Percentiles rank a stretch among this genome's conserved stretches.
Conservation (phyloP, 83 land plant species). For the Picea abies region DNA sequence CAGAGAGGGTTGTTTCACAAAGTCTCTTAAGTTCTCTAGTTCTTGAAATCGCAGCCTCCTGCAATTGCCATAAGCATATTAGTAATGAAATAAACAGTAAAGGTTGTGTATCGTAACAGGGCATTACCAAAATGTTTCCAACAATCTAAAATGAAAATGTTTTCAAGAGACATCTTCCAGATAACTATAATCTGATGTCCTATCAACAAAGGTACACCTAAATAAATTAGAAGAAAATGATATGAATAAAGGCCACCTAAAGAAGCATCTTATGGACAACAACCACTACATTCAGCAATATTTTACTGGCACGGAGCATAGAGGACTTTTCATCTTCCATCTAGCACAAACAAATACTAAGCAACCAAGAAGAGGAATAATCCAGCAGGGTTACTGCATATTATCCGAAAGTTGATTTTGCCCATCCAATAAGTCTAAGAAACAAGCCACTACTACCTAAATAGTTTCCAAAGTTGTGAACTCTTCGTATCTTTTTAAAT, state of each 20-base stretch:
- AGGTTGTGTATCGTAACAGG: neutral
- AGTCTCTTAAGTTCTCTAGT: constrained; percentile 66
- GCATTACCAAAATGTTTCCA: neutral
- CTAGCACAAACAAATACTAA: neutral
- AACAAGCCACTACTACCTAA: neutral
- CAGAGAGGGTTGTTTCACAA: constrained; percentile 55
- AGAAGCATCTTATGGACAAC: too few relatives aligned
- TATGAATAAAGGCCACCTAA: too few relatives aligned
- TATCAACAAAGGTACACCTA: neutral
- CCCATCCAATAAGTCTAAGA: neutral
- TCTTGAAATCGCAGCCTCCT: constrained; percentile 60
- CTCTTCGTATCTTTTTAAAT: neutral
- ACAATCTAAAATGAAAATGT: neutral
- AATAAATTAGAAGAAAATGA: too few relatives aligned
- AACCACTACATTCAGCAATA: too few relatives aligned
- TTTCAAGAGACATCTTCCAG: neutral
- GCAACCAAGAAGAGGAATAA: neutral
- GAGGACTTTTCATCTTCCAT: too few relatives aligned
- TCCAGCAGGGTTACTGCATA: neutral
- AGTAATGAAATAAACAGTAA: neutral
- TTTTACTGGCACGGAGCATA: too few relatives aligned
- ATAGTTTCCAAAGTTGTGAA: neutral
- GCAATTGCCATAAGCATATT: constrained; percentile 12
- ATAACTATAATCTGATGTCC: neutral
- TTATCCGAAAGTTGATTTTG: neutral